Evolutionary conservation across 176 grass and related monocot species (phyloP).

Genomic region (Ensete ventricosum): DNA sequence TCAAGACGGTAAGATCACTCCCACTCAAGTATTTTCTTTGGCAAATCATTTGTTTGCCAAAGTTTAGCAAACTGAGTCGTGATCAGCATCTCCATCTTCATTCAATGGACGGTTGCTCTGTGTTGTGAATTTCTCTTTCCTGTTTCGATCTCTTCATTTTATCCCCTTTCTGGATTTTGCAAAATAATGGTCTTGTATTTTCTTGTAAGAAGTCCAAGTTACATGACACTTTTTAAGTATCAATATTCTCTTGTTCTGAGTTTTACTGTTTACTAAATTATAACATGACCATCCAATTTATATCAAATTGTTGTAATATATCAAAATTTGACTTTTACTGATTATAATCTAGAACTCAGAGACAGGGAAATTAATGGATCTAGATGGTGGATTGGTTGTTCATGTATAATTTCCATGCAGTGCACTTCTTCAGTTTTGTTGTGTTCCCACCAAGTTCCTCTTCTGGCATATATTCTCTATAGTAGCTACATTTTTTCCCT

Average conservation of each 20-base stretch:
- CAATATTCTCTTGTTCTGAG: no score
- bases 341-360: not conserved
- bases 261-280: not conserved
- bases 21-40: not conserved
- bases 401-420: no score
- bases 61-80: not conserved
- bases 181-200: not conserved
- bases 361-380: no score
- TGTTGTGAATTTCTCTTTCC: not conserved
- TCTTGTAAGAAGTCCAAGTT: no score
- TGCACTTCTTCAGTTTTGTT: no score
- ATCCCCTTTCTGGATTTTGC: not conserved
- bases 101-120: not conserved
- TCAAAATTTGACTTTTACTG: not conserved
- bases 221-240: no score
- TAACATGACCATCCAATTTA: not conserved
- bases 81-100: not conserved
- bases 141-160: not conserved
- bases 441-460: no score
- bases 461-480: no score
- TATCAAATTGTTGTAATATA: not conserved
- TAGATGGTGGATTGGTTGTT: no score
- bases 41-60: slow-evolving; percentile 1
- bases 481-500: no score
- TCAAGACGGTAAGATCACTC: slow-evolving; percentile 58